Base-by-base conservation (phyloP, 1,139 yeast species). In the Yamadazyma triangularis region DNA sequence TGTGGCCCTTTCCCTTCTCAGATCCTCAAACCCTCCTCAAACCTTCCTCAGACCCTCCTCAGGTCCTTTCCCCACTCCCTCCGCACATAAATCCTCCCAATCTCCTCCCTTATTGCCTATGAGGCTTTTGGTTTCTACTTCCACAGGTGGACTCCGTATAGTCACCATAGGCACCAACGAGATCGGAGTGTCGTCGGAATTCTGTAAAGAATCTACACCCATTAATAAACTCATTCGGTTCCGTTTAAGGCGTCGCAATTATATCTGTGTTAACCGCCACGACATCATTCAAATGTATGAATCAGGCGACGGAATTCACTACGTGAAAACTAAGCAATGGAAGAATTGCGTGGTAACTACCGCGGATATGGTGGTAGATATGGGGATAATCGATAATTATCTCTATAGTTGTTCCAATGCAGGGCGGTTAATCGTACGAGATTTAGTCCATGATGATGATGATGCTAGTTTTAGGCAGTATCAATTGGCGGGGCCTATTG, bases 401-500 rank as follows among this genome's bases (percentile, higher is more conserved):
- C 54, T 72, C 21, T 65, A 63, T 38, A 61, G 65, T 25, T 71
- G 77, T 40, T 67, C 73, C 3, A 49, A 51, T 9, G 61, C 60
- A 8, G 79, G 79, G 6, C 56, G 57, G 32, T 52, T 71, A 20
- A 53, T 64, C 2, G 47, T 71, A 11, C 57, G 73, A n/a, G 75
- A 70, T 36, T 47, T 70, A 38, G 48, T 62, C 26, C 56, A 64
- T 35, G 69, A 64, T 40, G 71, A 64, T 36, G 57, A 59, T 15
- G 51, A 57, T 32, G 26, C 48, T 15, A 51, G 64, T 33, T 58
- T 53, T 34, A 50, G 48, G 34, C 54, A 52, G 1, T 59, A 45
- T 34, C 39, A 49, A 26, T 49, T 70, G 13, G 55, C 55, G 13
- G 56, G 49, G n/a, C 71, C 73, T 1, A n/a, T n/a, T n/a, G n/a